phyloP scores from a whole-genome alignment of 768 basidiomycete species.

The Pleurotus giganteus region DNA sequence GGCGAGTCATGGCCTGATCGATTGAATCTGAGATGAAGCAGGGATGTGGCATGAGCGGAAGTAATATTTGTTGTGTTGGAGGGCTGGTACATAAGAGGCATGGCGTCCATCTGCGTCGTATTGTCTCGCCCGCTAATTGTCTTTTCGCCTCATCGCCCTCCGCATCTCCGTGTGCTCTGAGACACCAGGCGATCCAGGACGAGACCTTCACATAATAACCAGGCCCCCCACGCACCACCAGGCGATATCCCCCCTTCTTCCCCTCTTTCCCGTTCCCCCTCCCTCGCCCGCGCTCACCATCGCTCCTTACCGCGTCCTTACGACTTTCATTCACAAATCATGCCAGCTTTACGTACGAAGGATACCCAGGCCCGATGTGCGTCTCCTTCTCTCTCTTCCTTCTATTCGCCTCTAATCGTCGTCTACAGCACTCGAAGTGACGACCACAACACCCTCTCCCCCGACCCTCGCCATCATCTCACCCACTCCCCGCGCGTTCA shows the following conservation, averaged over 20 bases:
- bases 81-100: too few relatives aligned
- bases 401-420: slow-evolving; percentile 11
- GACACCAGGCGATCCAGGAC: too few relatives aligned
- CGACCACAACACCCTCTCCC: slow-evolving; percentile 57
- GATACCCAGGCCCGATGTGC: slow-evolving; percentile 58
- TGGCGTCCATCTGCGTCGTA: too few relatives aligned
- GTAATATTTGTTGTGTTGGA: too few relatives aligned
- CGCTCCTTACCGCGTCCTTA: slow-evolving; percentile 8
- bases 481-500: slow-evolving; percentile 70
- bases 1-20: too few relatives aligned
- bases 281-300: slow-evolving; percentile 5
- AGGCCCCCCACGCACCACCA: background rate
- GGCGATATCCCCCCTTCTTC: slow-evolving; percentile 11
- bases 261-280: slow-evolving; percentile 12
- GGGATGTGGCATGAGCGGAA: too few relatives aligned
- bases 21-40: too few relatives aligned
- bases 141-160: too few relatives aligned
- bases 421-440: slow-evolving; percentile 68
- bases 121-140: too few relatives aligned
- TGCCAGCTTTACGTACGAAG: slow-evolving; percentile 80
- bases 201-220: background rate
- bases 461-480: slow-evolving; percentile 61
- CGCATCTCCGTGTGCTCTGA: too few relatives aligned
- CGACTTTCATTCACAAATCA: slow-evolving; percentile 36
- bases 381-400: slow-evolving; percentile 17